Base-by-base conservation (phyloP, 495 filamentous ascomycete species). In the Terfezia boudieri region DNA sequence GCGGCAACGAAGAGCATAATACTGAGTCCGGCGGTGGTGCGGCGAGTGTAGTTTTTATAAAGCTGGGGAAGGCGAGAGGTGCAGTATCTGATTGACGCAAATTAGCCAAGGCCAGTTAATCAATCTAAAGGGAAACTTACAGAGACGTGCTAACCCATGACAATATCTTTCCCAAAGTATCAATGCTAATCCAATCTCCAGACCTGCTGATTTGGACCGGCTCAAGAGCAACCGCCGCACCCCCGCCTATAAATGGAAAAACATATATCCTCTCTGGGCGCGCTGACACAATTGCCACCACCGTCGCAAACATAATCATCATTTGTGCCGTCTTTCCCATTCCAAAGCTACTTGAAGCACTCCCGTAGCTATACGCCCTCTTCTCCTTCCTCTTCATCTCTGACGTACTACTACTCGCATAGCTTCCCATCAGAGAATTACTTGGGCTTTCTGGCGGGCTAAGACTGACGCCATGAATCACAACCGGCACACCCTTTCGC, bases 21-120 rank as follows among this genome's bases (percentile, higher is more conserved):
- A 0, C 76, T 79, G n/a, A 85, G 75, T 14, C 81, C 81, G 20
- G 80, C 68, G 8, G 82, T 84, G 54, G 78, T 82, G 60, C 74
- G 76, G 54, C 81, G 78, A 54, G 65, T 56, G 57, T 76, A 74
- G 67, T 85, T 85, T 58, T 82, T 78, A 67, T 76, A 73, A 36
- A 85, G 73, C 59, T 85, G 81, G 4, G 81, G 81, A 16, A 84
- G 71, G 32, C 81, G 80, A 16, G 81, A 84, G 62, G 70, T 71
- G 36, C 84, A 77, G 61, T 85, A 85, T 37, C 60, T 63, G 43
- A 32, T 32, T 2, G 26, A 32, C 26, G 26, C 26, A 32, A 32
- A 32, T 32, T 32, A 43, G 23, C 20, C 56, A 26, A 32, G 26
- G 2, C 26, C 26, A 32, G 26, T 1, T 32, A 32, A 32, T 32